Evolutionary conservation across 306 rosid genomes (phyloP).

Genomic region (Ormosia emarginata): DNA sequence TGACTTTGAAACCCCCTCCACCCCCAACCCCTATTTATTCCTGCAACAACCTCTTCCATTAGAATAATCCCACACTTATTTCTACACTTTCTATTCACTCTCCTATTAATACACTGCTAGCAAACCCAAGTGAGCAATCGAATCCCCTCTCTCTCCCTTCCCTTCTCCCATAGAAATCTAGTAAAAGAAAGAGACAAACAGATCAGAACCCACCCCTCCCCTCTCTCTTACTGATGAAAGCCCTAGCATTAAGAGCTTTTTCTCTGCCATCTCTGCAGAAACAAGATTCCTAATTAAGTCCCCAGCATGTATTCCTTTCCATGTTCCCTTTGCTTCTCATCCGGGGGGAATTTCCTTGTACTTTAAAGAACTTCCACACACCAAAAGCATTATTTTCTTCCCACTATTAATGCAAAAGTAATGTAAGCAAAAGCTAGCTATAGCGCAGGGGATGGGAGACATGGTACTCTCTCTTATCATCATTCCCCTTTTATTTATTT

Average conservation of each 20-base stretch:
- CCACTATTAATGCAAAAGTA: conserved; percentile 51
- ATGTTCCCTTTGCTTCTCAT: conserved; percentile 70
- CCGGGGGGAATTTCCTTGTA: conserved; percentile 51
- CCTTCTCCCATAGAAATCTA: conserved; percentile 22
- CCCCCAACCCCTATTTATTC: conserved; percentile 56
- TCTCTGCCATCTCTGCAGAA: conserved; percentile 57
- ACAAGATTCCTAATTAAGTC: conserved; percentile 74
- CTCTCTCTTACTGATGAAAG: conserved; percentile 14
- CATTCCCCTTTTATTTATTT: conserved; percentile 36
- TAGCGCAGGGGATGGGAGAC: conserved; percentile 48
- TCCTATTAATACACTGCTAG: conserved; percentile 42
- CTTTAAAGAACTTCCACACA: conserved; percentile 28
- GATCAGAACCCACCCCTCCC: conserved; percentile 38
- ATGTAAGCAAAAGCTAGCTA: conserved; percentile 11
- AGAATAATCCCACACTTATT: conserved; percentile 65
- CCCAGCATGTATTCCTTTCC: conserved; percentile 69
- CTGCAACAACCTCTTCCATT: conserved; percentile 84
- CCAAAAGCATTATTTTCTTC: conserved; percentile 10
- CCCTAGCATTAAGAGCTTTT: conserved; percentile 52
- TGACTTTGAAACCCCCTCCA: conserved; percentile 60
- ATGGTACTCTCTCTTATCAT: conserved; percentile 30
- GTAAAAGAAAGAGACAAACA: conserved; percentile 42
- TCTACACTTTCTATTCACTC: conserved; percentile 21
- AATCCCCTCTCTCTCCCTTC: neutral
- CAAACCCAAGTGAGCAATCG: conserved; percentile 27